Conservation (phyloP, 371 early-diverging fungal species). For the Blakeslea trispora region DNA sequence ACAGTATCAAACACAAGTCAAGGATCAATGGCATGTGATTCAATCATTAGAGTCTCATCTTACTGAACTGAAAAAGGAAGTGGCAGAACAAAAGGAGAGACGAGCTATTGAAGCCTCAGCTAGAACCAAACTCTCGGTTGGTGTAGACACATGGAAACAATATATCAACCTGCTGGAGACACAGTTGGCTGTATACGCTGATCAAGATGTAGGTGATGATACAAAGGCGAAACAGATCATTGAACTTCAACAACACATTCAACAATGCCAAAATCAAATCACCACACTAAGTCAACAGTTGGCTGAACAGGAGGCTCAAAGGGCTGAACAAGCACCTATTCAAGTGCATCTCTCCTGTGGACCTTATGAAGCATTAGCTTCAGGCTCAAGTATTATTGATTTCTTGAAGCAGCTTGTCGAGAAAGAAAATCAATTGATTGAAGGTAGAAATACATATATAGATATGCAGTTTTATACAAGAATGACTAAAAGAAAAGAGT, state of each 20-base stretch:
- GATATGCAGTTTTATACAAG: no score
- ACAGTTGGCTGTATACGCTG: constrained; percentile 67
- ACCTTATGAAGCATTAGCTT: constrained; percentile 11
- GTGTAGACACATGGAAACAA: constrained; percentile 31
- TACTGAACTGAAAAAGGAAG: constrained; percentile 11
- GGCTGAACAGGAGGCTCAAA: background rate
- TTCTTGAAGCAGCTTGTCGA: background rate
- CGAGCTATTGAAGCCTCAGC: constrained; percentile 12
- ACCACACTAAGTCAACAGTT: background rate
- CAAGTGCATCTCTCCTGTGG: constrained; percentile 2
- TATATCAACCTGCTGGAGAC: constrained; percentile 54
- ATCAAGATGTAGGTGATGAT: constrained; percentile 59
- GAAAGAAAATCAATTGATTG: background rate
- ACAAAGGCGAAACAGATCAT: constrained; percentile 52
- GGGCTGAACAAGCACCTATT: background rate
- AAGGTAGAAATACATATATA: background rate
- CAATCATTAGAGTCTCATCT: constrained; percentile 11
- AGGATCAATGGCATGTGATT: constrained; percentile 18
- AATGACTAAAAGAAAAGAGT: no score
- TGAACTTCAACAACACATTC: constrained; percentile 31
- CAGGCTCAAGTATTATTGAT: constrained; percentile 3
- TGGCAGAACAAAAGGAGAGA: constrained; percentile 13
- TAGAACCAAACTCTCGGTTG: constrained; percentile 30
- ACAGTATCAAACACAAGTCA: constrained; percentile 11
- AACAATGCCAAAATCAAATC: constrained; percentile 12